These are phyloP conservation scores for Rhizophagus prolifer DNA, from an alignment of 192 early-diverging fungal species.

Conservation along the genomic window DNA sequence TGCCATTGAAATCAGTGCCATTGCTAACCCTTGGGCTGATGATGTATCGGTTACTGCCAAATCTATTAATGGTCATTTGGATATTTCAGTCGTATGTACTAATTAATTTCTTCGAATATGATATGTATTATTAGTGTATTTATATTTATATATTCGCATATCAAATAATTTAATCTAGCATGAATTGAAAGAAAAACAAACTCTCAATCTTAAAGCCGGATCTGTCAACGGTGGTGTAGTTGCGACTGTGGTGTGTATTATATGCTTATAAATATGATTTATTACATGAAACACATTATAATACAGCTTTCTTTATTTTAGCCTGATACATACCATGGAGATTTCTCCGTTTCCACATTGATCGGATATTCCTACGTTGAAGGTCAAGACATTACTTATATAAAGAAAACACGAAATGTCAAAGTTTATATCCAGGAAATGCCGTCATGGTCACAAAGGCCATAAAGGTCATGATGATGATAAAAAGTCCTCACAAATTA, in stretches of 20 bases:
- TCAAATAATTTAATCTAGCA: not conserved
- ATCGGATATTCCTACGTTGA: conserved; percentile 16
- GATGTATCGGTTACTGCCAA: not conserved
- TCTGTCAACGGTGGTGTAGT: conserved; percentile 26
- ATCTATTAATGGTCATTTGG: conserved; percentile 24
- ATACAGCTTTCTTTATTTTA: not conserved
- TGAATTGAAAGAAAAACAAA: conserved; percentile 19
- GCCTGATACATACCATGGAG: conserved; percentile 18
- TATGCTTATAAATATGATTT: not conserved
- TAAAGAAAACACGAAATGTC: conserved; percentile 10
- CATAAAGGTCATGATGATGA: not conserved
- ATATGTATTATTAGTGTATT: not conserved
- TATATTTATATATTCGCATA: too few species aligned
- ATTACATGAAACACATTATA: not conserved
- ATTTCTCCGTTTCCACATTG: conserved; percentile 7
- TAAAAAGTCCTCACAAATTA: not conserved
- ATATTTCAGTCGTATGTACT: conserved; percentile 23
- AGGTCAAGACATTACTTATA: conserved; percentile 1
- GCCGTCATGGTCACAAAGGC: too few species aligned
- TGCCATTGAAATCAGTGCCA: not conserved
- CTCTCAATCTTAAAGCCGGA: not conserved
- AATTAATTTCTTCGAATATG: not conserved
- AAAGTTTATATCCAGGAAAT: not conserved
- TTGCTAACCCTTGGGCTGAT: conserved; percentile 6
- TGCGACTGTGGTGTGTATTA: not conserved